Base-by-base conservation (phyloP, 2,329 filamentous ascomycete genomes). In the Alternaria longipes region DNA sequence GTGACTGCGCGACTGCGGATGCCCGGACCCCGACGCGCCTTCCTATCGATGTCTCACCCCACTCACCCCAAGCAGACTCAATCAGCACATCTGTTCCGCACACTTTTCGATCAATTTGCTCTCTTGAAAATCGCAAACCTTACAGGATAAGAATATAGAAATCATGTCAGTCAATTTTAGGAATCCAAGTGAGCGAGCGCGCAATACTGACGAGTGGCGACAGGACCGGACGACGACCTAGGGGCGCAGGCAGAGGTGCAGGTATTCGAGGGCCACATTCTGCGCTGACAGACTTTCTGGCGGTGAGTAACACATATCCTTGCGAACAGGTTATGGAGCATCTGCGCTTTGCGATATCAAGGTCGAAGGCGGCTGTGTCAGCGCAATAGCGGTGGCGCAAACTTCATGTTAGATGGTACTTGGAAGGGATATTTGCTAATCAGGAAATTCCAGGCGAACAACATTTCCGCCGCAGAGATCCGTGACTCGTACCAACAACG, bases 401-500 rank as follows among this genome's bases (percentile, higher is more conserved):
- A 26, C 14, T 8, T 12, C 46, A 24, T 30, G 16, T 8, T 3
- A 8, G 4, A 5, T 3, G 24, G 3, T 7, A 16, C 12, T 16
- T 36, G 28, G 4, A 26, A 14, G 28, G 16, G 12, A 12, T 14
- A 18, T 38, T 6, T 12, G 18, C 50, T 54, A 24, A 54, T 26
- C n/a, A 57, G 5, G 44, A 40, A 18, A 41, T 18, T 2, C 22
- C 59, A 90, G 86, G 87, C 90, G 3, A 89, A 91, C 76, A 92
- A 92, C 70, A 93, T 93, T 66, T 91, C 87, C 22, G 88, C 88
- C 3, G 82, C 82, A 54, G 86, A 89, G 68, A 90, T 90, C 62
- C 83, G 85, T 46, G 80, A 86, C 67, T 86, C 88, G 53, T 86
- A 87, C 71, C 82, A 84, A 62, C 81, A 84, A 56, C 84, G 88